Percentiles rank a stretch among this genome's conserved stretches.
Evolutionary conservation across 768 basidiomycete species (phyloP).

Genomic region (Fibroporia radiculosa): DNA sequence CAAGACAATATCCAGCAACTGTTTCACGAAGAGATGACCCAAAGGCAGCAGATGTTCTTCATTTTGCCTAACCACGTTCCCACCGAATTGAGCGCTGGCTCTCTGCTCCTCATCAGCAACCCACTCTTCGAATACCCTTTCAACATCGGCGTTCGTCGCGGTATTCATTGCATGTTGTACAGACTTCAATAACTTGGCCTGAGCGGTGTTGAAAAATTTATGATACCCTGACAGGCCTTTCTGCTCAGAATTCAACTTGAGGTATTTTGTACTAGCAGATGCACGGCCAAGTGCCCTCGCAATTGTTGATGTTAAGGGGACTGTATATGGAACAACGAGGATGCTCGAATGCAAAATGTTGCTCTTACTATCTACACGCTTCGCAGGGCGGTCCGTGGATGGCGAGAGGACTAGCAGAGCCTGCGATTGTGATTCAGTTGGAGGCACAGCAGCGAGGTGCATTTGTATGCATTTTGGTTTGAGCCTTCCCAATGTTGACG

Average conservation of each 20-base stretch:
- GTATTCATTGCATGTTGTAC: slow-evolving; percentile 35
- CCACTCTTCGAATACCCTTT: slow-evolving; percentile 50
- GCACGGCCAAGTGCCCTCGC: slow-evolving; percentile 55
- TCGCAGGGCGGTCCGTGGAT: slow-evolving; percentile 1
- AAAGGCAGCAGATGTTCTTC: slow-evolving; percentile 5
- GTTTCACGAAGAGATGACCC: slow-evolving; percentile 51
- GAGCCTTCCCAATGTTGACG: slow-evolving; percentile 16
- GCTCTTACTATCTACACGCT: not conserved
- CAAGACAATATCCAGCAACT: slow-evolving; percentile 45
- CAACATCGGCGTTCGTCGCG: slow-evolving; percentile 43
- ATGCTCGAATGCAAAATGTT: slow-evolving; percentile 36
- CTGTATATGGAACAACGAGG: slow-evolving; percentile 49
- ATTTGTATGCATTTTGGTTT: slow-evolving; percentile 15
- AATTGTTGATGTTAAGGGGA: slow-evolving; percentile 51
- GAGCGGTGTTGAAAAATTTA: slow-evolving; percentile 9
- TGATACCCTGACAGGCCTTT: not conserved
- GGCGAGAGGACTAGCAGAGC: slow-evolving; percentile 16
- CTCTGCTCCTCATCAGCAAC: slow-evolving; percentile 1
- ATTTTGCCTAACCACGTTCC: not conserved
- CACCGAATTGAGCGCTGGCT: not conserved
- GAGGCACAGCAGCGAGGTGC: slow-evolving; percentile 6
- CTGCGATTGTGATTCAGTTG: not conserved
- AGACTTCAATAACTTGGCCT: slow-evolving; percentile 27
- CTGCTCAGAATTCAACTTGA: slow-evolving; percentile 16
- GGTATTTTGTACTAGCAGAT: slow-evolving; percentile 37